Base-by-base conservation (phyloP, 768 basidiomycete species). In the Panellus pusillus region DNA sequence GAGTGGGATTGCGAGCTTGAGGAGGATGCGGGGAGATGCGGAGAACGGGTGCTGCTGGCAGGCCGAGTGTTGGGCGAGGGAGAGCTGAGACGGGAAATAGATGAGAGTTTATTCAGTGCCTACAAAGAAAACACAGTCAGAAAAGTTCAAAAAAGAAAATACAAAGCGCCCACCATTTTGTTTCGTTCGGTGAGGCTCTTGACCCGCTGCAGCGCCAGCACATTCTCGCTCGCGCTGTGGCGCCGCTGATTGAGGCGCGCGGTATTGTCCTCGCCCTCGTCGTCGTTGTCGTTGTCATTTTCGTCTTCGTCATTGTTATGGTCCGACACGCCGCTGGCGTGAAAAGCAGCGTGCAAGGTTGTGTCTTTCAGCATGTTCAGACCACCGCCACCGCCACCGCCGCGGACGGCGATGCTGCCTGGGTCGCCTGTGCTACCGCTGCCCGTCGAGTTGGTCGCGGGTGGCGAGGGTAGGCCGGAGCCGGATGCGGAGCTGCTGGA, bases 391-490 rank as follows among this genome's bases (percentile, higher is more conserved):
- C n/a, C n/a, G n/a, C n/a, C n/a, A n/a, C n/a, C n/a, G 55, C 53
- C 55, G 20, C 75, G 70, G 7, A 72, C 37, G 27, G 70, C 70
- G 47, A 73, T 70, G 55, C 75, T 79, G 47, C 68, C 73, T 42
- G 78, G 78, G 69, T 84, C 84, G 39, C 83, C 85, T 4, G 81
- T 84, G 62, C 87, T 89, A 32, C 87, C 87, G 67, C 87, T 90
- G 28, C 87, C 88, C 1, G 89, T 91, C 9, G 89, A 91, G 65
- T 91, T 91, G 17, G 91, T 89, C 24, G 88, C 89, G 38, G 91
- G 91, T 0, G 91, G 91, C 19, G 89, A 91, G 1, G 91, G 90
- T 5, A 92, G 67, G 6, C 90, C 89, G 6, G 87, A 89, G 52
- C 76, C 72, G 57, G 63, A 66, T 4, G 83, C 77, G 52, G 76